Evolutionary conservation across 2,329 filamentous ascomycete species (phyloP).

Genomic region (Talaromyces islandicus): DNA sequence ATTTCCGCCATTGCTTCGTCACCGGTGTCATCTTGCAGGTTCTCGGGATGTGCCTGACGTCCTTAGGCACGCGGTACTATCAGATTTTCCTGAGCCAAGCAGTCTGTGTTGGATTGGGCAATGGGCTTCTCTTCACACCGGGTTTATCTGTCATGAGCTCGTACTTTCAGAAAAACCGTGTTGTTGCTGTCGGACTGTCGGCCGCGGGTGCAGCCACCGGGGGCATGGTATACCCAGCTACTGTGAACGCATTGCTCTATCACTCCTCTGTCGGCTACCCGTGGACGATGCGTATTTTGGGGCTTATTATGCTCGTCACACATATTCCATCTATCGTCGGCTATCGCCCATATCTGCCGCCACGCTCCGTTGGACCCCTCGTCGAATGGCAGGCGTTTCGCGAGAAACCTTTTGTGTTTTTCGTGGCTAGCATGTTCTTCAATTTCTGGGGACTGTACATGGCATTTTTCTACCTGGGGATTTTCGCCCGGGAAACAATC

Average conservation of each 20-base stretch:
- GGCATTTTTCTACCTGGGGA: slow-evolving; percentile 24
- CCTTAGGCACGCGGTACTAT: slow-evolving; percentile 39
- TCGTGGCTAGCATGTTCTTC: slow-evolving; percentile 6
- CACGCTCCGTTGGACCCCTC: slow-evolving; percentile 3
- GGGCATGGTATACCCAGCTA: slow-evolving; percentile 42
- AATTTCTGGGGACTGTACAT: slow-evolving; percentile 10
- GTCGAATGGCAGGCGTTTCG: slow-evolving; percentile 10
- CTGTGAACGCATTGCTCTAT: slow-evolving; percentile 32
- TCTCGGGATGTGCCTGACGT: slow-evolving; percentile 42
- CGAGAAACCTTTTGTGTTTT: slow-evolving; percentile 7
- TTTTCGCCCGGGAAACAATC: slow-evolving; percentile 7
- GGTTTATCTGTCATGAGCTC: slow-evolving; percentile 32
- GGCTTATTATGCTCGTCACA: slow-evolving; percentile 9
- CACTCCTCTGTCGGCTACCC: slow-evolving; percentile 5
- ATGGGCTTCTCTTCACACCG: slow-evolving; percentile 40
- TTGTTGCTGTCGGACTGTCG: slow-evolving; percentile 33
- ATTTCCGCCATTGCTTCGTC: slow-evolving; percentile 26
- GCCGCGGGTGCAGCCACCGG: slow-evolving; percentile 34
- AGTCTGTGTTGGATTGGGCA: slow-evolving; percentile 35
- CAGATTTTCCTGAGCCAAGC: slow-evolving; percentile 45
- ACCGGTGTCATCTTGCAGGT: slow-evolving; percentile 28
- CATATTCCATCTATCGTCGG: slow-evolving; percentile 6
- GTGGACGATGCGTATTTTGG: slow-evolving; percentile 10
- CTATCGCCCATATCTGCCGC: slow-evolving; percentile 8
- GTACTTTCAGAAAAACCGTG: slow-evolving; percentile 37